Conservation (phyloP, 1,284 basidiomycete genomes). For the Cutaneotrichosporon daszewskae region DNA sequence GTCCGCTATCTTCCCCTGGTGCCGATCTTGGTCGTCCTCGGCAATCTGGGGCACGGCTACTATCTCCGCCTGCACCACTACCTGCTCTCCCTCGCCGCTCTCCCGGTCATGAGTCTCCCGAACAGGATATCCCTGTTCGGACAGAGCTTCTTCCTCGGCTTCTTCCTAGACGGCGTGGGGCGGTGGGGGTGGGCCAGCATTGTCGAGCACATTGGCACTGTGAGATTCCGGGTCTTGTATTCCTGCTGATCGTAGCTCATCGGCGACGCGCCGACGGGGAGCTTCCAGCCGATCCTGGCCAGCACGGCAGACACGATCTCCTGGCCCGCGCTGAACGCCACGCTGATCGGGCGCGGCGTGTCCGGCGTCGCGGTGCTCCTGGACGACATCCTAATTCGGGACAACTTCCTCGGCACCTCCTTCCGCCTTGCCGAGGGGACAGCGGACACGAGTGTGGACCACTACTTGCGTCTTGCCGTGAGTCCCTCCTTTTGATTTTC, state of each 20-base stretch:
- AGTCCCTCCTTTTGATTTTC: constrained; percentile 9
- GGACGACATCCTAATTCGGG: constrained; percentile 25
- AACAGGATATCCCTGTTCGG: constrained; percentile 34
- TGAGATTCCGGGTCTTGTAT: too few relatives aligned
- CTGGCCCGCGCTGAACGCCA: constrained; percentile 16
- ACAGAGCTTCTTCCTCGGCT: constrained; percentile 37
- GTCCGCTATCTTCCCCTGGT: constrained; percentile 36
- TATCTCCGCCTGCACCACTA: constrained; percentile 41
- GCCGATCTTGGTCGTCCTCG: constrained; percentile 34
- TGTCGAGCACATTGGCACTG: constrained; percentile 19
- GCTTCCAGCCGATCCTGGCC: neutral
- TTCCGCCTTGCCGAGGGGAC: constrained; percentile 13
- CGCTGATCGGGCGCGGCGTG: constrained; percentile 14
- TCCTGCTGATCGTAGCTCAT: too few relatives aligned
- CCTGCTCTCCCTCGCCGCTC: constrained; percentile 28
- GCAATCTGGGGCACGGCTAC: constrained; percentile 28
- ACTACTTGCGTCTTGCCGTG: constrained; percentile 35
- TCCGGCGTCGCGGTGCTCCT: constrained; percentile 23
- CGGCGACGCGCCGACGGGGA: constrained; percentile 25
- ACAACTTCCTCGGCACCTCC: constrained; percentile 11
- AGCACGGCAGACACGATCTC: constrained; percentile 9
- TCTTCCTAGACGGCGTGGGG: constrained; percentile 42
- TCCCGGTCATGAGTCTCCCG: constrained; percentile 37
- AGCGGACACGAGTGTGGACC: constrained; percentile 15
- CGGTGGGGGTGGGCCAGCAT: constrained; percentile 43